Percentiles rank a stretch among this genome's conserved stretches.
Evolutionary conservation across 148 eudicot genomes (phyloP).

Genomic region (Dysphania ambrosioides): DNA sequence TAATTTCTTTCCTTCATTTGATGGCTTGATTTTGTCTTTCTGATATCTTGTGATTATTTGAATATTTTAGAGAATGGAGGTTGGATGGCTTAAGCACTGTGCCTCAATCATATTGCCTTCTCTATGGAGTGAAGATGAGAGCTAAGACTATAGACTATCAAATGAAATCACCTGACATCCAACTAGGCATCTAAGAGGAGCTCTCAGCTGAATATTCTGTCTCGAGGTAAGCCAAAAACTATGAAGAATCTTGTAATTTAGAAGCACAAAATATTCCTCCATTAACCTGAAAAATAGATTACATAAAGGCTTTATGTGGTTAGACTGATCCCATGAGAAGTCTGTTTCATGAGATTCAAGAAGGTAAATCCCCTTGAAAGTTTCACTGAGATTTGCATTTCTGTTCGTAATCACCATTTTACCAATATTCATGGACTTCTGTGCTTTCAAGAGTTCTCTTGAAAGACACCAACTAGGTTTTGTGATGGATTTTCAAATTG

Average conservation of each 20-base stretch:
- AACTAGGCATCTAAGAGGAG: background rate
- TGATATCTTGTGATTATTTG: background rate
- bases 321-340: background rate
- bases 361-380: background rate
- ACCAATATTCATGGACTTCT: background rate
- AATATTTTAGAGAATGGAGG: background rate
- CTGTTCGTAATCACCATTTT: background rate
- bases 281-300: background rate
- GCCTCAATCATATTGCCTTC: background rate
- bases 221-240: conserved; percentile 1
- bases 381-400: background rate
- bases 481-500: too few relatives aligned
- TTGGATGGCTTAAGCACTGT: background rate
- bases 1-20: too few relatives aligned
- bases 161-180: too few relatives aligned
- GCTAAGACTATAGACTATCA: too few relatives aligned
- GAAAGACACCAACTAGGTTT: background rate
- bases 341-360: background rate
- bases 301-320: background rate
- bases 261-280: background rate
- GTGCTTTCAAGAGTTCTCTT: background rate
- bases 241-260: background rate
- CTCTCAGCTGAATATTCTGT: background rate
- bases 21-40: background rate
- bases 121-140: conserved; percentile 2